phyloP scores from a whole-genome alignment of 2,329 filamentous ascomycete species.

The Xylariomycetidae sp. region DNA sequence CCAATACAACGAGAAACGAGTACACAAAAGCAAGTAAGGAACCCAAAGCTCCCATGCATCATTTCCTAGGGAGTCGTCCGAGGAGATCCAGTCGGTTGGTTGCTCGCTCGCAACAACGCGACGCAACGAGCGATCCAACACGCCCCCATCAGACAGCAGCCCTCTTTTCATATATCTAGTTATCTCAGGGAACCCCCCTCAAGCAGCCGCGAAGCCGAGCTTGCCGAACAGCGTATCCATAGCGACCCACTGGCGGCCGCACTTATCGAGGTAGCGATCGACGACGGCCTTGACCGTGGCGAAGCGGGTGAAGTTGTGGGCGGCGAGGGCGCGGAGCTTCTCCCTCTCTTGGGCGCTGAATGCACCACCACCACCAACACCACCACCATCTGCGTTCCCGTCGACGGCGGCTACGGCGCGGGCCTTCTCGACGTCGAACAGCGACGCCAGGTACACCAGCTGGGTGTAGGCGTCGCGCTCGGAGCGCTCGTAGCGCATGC shows the following conservation, averaged over 20 bases:
- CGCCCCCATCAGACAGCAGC: too few relatives aligned
- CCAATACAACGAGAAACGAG: too few relatives aligned
- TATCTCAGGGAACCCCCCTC: too few relatives aligned
- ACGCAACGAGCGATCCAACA: too few relatives aligned
- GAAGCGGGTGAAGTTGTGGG: conserved; percentile 78
- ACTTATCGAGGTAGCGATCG: conserved; percentile 80
- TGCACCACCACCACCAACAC: conserved; percentile 24
- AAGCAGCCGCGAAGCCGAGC: conserved; percentile 42
- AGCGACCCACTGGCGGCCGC: conserved; percentile 85
- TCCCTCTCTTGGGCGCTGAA: conserved; percentile 51
- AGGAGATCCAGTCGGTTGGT: too few relatives aligned
- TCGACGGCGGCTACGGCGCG: conserved; percentile 36
- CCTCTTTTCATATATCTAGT: too few relatives aligned
- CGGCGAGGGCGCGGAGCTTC: conserved; percentile 64
- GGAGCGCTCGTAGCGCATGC: conserved; percentile 80
- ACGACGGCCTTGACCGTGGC: conserved; percentile 69
- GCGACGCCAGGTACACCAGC: conserved; percentile 73
- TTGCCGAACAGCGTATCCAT: conserved; percentile 84
- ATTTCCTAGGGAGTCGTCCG: too few relatives aligned
- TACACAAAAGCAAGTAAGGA: too few relatives aligned
- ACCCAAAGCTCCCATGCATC: too few relatives aligned
- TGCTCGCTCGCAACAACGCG: too few relatives aligned
- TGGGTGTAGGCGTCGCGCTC: conserved; percentile 96
- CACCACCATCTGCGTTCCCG: conserved; percentile 27
- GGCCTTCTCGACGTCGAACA: conserved; percentile 89